Conservation (phyloP, 768 basidiomycete species). For the Boletus rex-veris region DNA sequence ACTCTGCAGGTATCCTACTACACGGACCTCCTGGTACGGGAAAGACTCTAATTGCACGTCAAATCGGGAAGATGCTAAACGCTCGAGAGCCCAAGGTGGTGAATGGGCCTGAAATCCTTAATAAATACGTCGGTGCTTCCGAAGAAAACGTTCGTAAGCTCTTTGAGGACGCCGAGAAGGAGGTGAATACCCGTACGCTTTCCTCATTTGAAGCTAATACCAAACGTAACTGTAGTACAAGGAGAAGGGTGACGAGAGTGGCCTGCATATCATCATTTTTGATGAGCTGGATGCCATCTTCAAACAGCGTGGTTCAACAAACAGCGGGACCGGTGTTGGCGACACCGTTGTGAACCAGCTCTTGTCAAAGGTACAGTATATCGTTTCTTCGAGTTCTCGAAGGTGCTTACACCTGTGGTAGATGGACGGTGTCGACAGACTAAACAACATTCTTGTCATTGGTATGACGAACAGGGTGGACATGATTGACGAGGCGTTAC, state of each 20-base stretch:
- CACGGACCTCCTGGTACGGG: slow-evolving; percentile 98
- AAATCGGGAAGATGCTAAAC: slow-evolving; percentile 99
- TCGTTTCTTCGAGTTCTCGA: background rate
- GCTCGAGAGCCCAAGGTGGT: slow-evolving; percentile 97
- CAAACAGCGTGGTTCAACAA: slow-evolving; percentile 95
- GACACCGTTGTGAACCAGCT: slow-evolving; percentile 99
- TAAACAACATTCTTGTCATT: slow-evolving; percentile 98
- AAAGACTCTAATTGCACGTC: slow-evolving; percentile 95
- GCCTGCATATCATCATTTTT: slow-evolving; percentile 98
- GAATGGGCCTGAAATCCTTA: slow-evolving; percentile 96
- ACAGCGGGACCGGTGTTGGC: slow-evolving; percentile 93
- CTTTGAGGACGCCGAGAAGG: slow-evolving; percentile 97
- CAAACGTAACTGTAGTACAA: slow-evolving; percentile 65
- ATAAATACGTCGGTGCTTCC: slow-evolving; percentile 94
- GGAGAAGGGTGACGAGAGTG: slow-evolving; percentile 95
- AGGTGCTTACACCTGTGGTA: slow-evolving; percentile 31
- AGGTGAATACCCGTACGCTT: slow-evolving; percentile 45
- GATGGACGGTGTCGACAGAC: slow-evolving; percentile 99
- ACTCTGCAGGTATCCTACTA: slow-evolving; percentile 73
- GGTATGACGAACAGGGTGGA: slow-evolving; percentile 99
- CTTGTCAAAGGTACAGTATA: slow-evolving; percentile 75
- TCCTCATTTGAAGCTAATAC: background rate
- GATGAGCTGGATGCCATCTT: slow-evolving; percentile 98
- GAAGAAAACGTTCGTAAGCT: slow-evolving; percentile 98
- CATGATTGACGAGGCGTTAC: slow-evolving; percentile 98